These are phyloP conservation scores for Trichaptum fuscoviolaceum DNA, from an alignment of 768 basidiomycete species.

Conservation along the genomic window DNA sequence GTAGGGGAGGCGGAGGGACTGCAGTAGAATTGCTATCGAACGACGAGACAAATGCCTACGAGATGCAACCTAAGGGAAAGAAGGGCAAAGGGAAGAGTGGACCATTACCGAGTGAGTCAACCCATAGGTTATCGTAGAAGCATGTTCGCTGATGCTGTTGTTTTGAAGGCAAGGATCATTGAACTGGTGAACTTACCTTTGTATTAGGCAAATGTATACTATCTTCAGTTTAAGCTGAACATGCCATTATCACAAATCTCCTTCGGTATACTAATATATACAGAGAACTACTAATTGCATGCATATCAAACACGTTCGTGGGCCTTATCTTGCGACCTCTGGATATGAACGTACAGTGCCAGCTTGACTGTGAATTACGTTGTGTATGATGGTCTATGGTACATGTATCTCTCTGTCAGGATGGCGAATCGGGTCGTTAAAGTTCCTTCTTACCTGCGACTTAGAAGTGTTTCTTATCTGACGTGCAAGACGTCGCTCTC, in stretches of 20 bases:
- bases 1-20: constrained; percentile 13
- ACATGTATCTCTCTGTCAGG: no score
- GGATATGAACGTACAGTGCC: no score
- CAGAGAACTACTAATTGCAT: no score
- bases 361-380: no score
- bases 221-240: neutral
- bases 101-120: neutral
- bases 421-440: no score
- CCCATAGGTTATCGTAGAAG: neutral
- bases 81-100: constrained; percentile 19
- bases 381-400: no score
- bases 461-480: no score
- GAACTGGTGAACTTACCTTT: neutral
- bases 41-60: constrained; percentile 31
- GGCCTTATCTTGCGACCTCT: no score
- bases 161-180: neutral
- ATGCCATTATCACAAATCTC: neutral
- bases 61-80: constrained; percentile 20
- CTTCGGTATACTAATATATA: no score
- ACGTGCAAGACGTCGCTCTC: no score
- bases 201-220: neutral
- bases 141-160: neutral
- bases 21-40: constrained; percentile 21
- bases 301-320: no score
- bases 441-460: no score